Evolutionary conservation across 2,329 filamentous ascomycete genomes (phyloP).

Genomic region (Neofusicoccum sp.): DNA sequence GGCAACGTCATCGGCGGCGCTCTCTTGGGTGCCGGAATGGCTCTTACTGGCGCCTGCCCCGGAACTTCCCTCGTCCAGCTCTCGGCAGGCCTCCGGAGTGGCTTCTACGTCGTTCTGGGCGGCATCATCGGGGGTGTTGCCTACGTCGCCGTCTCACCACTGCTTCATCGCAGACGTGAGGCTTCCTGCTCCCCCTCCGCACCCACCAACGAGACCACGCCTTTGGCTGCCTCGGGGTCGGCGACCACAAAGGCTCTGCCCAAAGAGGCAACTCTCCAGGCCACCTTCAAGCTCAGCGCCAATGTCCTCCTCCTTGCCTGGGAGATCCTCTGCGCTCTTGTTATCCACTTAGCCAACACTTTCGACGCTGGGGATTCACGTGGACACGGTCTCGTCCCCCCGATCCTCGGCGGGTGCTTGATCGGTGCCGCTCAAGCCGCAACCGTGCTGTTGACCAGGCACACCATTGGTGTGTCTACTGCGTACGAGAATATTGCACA

Average conservation of each 20-base stretch:
- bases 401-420: constrained; percentile 56
- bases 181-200: background rate
- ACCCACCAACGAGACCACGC: background rate
- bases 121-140: constrained; percentile 55
- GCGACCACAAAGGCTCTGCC: background rate
- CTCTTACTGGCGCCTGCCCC: constrained; percentile 63
- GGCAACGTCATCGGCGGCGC: constrained; percentile 65
- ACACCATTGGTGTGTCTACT: constrained; percentile 60
- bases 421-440: constrained; percentile 59
- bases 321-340: constrained; percentile 42
- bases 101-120: constrained; percentile 54
- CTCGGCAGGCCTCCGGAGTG: constrained; percentile 53
- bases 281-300: constrained; percentile 43
- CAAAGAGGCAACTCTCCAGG: constrained; percentile 19
- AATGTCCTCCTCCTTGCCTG: constrained; percentile 42
- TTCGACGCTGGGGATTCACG: background rate
- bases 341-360: constrained; percentile 41
- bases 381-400: constrained; percentile 40
- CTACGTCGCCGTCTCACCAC: constrained; percentile 7
- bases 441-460: constrained; percentile 53
- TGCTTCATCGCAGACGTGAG: background rate
- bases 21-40: constrained; percentile 65
- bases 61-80: constrained; percentile 64
- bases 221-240: no score
- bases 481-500: constrained; percentile 62